Evolutionary conservation across 2,329 filamentous ascomycete species (phyloP), one percentile per base, ranked within the genome.

Genomic region (Biscogniauxia mediterranea): DNA sequence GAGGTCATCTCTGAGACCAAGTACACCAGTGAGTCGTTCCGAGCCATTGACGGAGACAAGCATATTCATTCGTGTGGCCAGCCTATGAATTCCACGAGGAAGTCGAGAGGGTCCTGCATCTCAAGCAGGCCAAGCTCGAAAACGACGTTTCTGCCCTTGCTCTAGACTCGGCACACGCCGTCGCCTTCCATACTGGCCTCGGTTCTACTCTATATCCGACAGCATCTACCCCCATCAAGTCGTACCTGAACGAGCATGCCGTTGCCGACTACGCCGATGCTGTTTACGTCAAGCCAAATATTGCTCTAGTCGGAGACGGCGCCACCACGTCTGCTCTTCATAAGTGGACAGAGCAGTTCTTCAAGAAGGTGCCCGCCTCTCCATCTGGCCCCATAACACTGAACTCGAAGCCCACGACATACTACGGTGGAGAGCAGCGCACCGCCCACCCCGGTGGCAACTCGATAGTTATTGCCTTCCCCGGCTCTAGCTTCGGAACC

Each of bases 341-440:
- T 73, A 96, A 95, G 81, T 98, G 94, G 93, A 89, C 96, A 66
- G 87, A 88, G 74, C 88, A 96, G 75, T 97, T 97, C 85, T 98
- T 99, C 84, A 87, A 88, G 76, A 83, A 84, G 62, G 82, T 90
- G 55, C 84, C 89, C 61, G 76, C 81, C 69, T 77, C 82, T 66
- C 75, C 84, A 64, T 77, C 79, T 69, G 78, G 80, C 73, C 79
- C 82, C 71, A 77, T 83, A 68, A 71, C 79, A 50, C 79, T 90
- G 66, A 84, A 86, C 75, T 80, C 81, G 64, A 78, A 86, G 68
- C 82, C 90, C 66, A 85, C 87, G 75, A 95, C 93, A 80, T 99
- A 98, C 87, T 91, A 87, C 74, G 95, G 95, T 77, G 96, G 95
- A 74, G 93, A 99, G 84, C 92, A 96, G 82, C 92, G 95, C 70